phyloP scores from a whole-genome alignment of 257 asterid species.

The Ophiorrhiza pumila region DNA sequence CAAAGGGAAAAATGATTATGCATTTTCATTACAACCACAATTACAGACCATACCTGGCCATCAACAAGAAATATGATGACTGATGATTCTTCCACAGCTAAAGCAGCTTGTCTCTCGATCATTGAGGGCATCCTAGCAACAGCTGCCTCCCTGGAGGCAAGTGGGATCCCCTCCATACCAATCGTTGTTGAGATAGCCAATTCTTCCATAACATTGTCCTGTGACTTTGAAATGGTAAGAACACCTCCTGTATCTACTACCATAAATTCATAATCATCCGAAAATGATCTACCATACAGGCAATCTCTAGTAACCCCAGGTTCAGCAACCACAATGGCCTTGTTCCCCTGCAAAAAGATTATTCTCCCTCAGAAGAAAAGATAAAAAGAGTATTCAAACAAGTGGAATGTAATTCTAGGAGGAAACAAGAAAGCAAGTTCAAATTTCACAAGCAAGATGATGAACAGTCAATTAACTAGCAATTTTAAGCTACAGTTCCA shows the following conservation, averaged over 20 bases:
- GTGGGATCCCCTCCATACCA: slow-evolving; percentile 98
- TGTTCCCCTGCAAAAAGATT: slow-evolving; percentile 58
- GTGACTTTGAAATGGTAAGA: slow-evolving; percentile 72
- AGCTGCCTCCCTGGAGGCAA: slow-evolving; percentile 92
- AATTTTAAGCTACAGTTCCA: neutral
- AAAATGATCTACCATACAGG: slow-evolving; percentile 80
- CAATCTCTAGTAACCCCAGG: slow-evolving; percentile 99
- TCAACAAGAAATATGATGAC: slow-evolving; percentile 90
- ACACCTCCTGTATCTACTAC: slow-evolving; percentile 97
- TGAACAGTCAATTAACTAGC: neutral
- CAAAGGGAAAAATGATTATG: neutral
- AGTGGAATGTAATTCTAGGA: neutral
- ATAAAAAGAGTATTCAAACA: slow-evolving; percentile 8
- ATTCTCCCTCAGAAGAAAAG: neutral
- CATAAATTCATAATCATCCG: slow-evolving; percentile 86
- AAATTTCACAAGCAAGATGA: neutral
- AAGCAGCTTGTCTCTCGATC: slow-evolving; percentile 88
- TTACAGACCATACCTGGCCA: slow-evolving; percentile 72
- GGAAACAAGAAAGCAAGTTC: slow-evolving; percentile 1
- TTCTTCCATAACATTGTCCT: slow-evolving; percentile 69
- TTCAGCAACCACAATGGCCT: slow-evolving; percentile 92
- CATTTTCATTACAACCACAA: neutral
- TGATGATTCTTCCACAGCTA: slow-evolving; percentile 87
- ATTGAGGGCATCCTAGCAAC: slow-evolving; percentile 91
- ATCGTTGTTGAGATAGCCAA: slow-evolving; percentile 83